phyloP scores from a whole-genome alignment of 2,329 filamentous ascomycete genomes.

The Neofusicoccum laricinum region DNA sequence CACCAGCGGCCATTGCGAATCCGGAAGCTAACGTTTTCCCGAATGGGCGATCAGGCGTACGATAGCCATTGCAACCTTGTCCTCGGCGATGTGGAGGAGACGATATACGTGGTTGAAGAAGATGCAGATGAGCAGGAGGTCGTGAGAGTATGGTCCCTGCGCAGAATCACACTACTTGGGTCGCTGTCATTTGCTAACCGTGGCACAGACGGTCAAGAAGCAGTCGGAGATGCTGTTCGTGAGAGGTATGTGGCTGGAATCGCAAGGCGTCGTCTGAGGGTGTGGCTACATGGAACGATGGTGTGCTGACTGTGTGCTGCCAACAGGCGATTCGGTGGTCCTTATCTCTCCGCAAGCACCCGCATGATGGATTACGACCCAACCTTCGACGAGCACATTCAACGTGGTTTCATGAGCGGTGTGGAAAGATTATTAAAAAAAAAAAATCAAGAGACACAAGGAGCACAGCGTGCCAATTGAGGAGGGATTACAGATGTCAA shows the following conservation, averaged over 20 bases:
- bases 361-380: slow-evolving; percentile 1
- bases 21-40: not conserved
- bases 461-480: not conserved
- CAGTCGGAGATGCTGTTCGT: slow-evolving; percentile 99
- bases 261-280: slow-evolving; percentile 15
- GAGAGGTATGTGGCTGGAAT: slow-evolving; percentile 62
- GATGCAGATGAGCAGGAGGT: slow-evolving; percentile 71
- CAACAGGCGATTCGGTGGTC: slow-evolving; percentile 49
- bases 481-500: not conserved
- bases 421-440: not conserved
- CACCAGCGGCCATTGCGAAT: not conserved
- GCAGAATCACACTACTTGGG: not conserved
- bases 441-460: not conserved
- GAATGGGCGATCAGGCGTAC: slow-evolving; percentile 67
- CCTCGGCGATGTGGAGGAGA: slow-evolving; percentile 94
- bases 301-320: slow-evolving; percentile 7
- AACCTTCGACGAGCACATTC: not conserved
- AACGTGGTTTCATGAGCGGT: not conserved
- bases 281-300: slow-evolving; percentile 10
- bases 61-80: slow-evolving; percentile 98
- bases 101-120: slow-evolving; percentile 89
- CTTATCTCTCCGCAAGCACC: slow-evolving; percentile 43
- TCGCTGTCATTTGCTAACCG: not conserved
- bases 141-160: slow-evolving; percentile 10
- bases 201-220: slow-evolving; percentile 77